Evolutionary conservation across 495 filamentous ascomycete species (phyloP).

Genomic region (Cenococcum geophilum): DNA sequence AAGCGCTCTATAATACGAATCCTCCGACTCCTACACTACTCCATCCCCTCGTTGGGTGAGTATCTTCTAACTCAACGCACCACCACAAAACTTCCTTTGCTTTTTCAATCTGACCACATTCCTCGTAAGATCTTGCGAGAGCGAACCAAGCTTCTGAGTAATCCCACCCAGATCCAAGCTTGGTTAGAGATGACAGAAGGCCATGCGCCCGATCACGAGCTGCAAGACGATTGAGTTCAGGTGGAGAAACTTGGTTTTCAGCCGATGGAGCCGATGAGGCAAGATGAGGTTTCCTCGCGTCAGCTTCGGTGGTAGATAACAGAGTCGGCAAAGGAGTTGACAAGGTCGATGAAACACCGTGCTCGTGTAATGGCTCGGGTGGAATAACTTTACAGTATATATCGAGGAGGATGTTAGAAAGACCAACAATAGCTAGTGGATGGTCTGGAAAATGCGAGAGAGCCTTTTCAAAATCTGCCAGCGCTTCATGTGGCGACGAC

Average conservation of each 20-base stretch:
- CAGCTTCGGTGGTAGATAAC: constrained; percentile 3
- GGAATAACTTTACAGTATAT: constrained; percentile 63
- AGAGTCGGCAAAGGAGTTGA: constrained; percentile 2
- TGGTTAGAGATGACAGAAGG: constrained; percentile 72
- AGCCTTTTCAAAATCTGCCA: constrained; percentile 71
- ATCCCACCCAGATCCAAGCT: constrained; percentile 85
- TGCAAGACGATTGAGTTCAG: constrained; percentile 67
- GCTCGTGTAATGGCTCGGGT: constrained; percentile 36
- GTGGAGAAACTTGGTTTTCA: constrained; percentile 44
- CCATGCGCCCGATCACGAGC: constrained; percentile 81
- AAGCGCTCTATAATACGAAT: constrained; percentile 46
- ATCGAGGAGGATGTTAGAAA: constrained; percentile 80
- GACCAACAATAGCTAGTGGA: constrained; percentile 68
- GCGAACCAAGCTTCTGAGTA: constrained; percentile 89
- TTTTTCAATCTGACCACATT: constrained; percentile 73
- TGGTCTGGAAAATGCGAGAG: constrained; percentile 69
- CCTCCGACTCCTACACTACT: constrained; percentile 48
- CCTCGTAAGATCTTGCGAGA: constrained; percentile 78
- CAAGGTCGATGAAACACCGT: neutral
- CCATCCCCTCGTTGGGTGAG: constrained; percentile 56
- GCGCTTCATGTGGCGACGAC: constrained; percentile 57
- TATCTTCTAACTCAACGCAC: constrained; percentile 69
- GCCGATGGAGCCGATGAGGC: constrained; percentile 24
- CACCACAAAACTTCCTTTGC: constrained; percentile 73
- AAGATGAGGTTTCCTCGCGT: constrained; percentile 9